Base-by-base conservation (phyloP, 495 filamentous ascomycete genomes). In the Echria macrotheca region DNA sequence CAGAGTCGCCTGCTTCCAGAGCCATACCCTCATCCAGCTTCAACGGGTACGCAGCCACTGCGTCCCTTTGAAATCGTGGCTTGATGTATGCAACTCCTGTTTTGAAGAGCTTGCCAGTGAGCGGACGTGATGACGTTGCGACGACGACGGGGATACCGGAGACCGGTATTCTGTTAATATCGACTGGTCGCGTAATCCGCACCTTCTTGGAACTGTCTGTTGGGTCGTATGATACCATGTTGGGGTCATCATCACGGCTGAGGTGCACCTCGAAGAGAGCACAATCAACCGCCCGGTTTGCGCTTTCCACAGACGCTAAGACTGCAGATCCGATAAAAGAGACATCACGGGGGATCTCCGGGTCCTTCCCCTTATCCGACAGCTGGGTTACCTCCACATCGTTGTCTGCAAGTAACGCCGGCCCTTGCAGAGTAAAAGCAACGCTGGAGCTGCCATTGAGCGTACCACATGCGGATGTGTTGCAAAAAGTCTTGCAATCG, bases 181-280 rank as follows among this genome's bases (percentile, higher is more conserved):
- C 19, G 11, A 22, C 35, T 3, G 32, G 33, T 9, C 33, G 18
- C 2, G 46, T 49, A 12, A 49, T 35, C 1, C 46, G 33, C 3
- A 49, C 19, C 8, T 35, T 35, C 19, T 49, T 29, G 19, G 5
- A 15, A 24, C 24, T 38, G 21, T 36, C 35, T 1, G 32, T 28
- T 4, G 32, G 35, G 21, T 38, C 35, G 21, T 39, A 49, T 24
- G 46, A 49, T 8, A 49, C n/a, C 24, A 49, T 18, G 35, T 49
- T 49, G 24, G 33, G 46, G 31, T 49, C 46, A n/a, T 28, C 46
- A 11, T 9, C 9, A 14, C 18, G 11, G 35, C 35, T 17, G 23
- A 14, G 19, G 9, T 19, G 21, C 10, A 49, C 35, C 21, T 49
- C 46, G n/a, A 49, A 1, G 5, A 49, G 35, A 15, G 46, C 46